Evolutionary conservation across 495 filamentous ascomycete genomes (phyloP).

Genomic region (Podospora australis): DNA sequence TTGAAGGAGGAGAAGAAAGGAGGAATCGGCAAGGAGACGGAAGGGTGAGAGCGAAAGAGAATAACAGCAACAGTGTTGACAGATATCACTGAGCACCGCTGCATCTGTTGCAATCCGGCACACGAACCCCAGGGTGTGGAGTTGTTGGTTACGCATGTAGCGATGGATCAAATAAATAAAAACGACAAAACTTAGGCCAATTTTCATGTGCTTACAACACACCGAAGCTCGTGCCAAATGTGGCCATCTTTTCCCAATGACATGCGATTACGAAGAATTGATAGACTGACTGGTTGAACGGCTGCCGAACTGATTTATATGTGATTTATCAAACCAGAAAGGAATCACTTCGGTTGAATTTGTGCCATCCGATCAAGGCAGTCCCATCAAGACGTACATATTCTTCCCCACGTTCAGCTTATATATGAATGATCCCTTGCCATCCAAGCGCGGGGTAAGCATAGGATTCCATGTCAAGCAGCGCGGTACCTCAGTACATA

Average conservation of each 20-base stretch:
- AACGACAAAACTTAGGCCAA: neutral
- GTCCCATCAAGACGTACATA: neutral
- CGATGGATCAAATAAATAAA: neutral
- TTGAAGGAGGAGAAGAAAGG: neutral
- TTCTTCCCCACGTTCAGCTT: neutral
- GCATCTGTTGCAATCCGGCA: neutral
- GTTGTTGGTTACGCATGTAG: conserved; percentile 5
- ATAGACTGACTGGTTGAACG: no score
- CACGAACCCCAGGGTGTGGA: neutral
- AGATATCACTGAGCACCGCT: no score
- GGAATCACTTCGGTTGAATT: no score
- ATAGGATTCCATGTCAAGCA: no score
- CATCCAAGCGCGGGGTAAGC: no score
- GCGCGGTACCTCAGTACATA: neutral
- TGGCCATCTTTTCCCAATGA: no score
- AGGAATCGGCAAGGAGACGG: neutral
- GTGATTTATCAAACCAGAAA: no score
- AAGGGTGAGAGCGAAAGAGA: no score
- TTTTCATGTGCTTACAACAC: neutral
- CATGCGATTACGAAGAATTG: no score
- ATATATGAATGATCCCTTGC: neutral
- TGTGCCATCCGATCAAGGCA: no score
- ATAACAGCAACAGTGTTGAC: neutral
- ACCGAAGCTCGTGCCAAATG: no score
- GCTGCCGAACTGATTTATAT: no score